These are phyloP conservation scores for Leishmania amazonensis DNA, from an alignment of 208 protist species.

Conservation along the genomic window DNA sequence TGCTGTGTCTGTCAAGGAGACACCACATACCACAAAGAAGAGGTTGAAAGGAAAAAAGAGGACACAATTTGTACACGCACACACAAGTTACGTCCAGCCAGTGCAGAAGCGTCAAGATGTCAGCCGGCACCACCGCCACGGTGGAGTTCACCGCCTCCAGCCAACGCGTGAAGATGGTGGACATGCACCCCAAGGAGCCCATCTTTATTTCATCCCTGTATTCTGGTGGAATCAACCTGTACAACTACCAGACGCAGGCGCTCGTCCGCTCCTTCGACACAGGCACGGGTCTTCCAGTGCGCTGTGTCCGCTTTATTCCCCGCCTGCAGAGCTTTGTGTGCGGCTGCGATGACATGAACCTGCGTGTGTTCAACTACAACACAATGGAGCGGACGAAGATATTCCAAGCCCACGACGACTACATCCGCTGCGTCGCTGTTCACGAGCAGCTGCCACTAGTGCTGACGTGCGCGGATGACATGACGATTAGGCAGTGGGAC, in stretches of 20 bases:
- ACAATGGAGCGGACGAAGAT: constrained; percentile 97
- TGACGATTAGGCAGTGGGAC: constrained; percentile 98
- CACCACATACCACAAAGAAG: background rate
- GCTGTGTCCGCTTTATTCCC: constrained; percentile 96
- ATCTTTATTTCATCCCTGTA: constrained; percentile 96
- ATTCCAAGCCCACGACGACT: constrained; percentile 98
- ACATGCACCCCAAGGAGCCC: constrained; percentile 98
- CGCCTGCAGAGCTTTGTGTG: constrained; percentile 97
- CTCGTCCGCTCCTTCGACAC: constrained; percentile 98
- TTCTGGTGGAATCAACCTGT: constrained; percentile 95
- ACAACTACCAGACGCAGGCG: constrained; percentile 97
- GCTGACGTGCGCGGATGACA: constrained; percentile 98
- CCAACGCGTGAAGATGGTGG: constrained; percentile 98
- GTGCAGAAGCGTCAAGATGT: constrained; percentile 6
- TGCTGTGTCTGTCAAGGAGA: background rate
- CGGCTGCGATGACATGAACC: constrained; percentile 95
- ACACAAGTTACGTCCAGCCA: background rate
- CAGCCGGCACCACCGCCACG: constrained; percentile 20
- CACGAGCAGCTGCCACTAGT: constrained; percentile 97
- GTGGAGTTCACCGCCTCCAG: constrained; percentile 83
- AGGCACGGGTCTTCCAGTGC: constrained; percentile 89
- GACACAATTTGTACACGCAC: background rate
- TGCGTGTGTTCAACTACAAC: constrained; percentile 99
- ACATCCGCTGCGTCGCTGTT: constrained; percentile 96
- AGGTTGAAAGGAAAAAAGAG: background rate